Base-by-base conservation (phyloP, 805 yeast species). In the Metschnikowia gruessii region DNA sequence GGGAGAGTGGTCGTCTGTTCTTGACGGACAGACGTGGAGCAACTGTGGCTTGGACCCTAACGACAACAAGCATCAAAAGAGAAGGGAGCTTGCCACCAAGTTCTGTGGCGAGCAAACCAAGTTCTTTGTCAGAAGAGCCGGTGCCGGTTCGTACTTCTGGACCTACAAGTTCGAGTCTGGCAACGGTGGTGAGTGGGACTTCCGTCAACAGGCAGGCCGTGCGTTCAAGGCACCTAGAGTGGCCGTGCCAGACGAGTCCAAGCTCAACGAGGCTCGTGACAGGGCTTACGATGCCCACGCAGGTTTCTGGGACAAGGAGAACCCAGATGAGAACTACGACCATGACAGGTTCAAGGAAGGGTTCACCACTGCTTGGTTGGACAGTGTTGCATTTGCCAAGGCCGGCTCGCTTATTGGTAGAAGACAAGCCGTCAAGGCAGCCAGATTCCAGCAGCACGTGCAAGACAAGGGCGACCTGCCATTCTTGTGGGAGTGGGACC, bases 111-210 rank as follows among this genome's bases (percentile, higher is more conserved):
- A 62, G n/a, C 83, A 88, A 62, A 53, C 65, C 4, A 58, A 65
- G 2, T 52, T 77, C 5, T 79, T 86, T 58, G 59, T 62, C 4
- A 56, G 76, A 32, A 66, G 84, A 30, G 83, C 92, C 1, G 63
- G 73, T 9, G 76, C 81, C 46, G 98, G 98, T 0, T 75, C 79
- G 48, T 91, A 76, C 64, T 92, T 94, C 66, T 92, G 98, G 98
- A 87, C 96, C 1, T 86, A 69, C 63, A 88, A 89, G 66, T 91
- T 91, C 60, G 80, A 85, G 61, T 74, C 81, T 47, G 97, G 97
- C 2, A 85, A 83, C 59, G 97, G 97, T 36, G 98, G 98, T 13
- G 97, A 89, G 67, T 92, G 98, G 98, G 97, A 94, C 41, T 84
- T 88, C 66, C 74, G 76, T 19, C 86, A 89, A 31, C 87, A 87